Conservation (phyloP, 176 grass and related monocot genomes). For the Hordeum vulgare region MorexV3_pseudomolecules_assembly NC_058521.1:593584392-593584891, state of each 20-base stretch:
- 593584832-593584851: conserved; percentile 36
- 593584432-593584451: conserved; percentile 46
- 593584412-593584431: conserved; percentile 53
- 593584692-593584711: conserved; percentile 50
- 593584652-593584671: conserved; percentile 72
- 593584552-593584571: conserved; percentile 6
- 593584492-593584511: conserved; percentile 79
- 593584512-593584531: conserved; percentile 52
- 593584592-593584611: conserved; percentile 74
- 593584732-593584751: conserved; percentile 76
- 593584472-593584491: conserved; percentile 52
- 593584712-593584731: conserved; percentile 47
- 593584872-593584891: conserved; percentile 53
- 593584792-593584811: conserved; percentile 48
- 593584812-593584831: conserved; percentile 36
- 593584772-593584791: conserved; percentile 56
- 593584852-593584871: conserved; percentile 52
- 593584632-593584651: conserved; percentile 59
- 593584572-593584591: conserved; percentile 26
- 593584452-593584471: conserved; percentile 55
- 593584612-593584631: conserved; percentile 66
- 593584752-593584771: conserved; percentile 61
- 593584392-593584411: conserved; percentile 39
- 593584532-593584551: conserved; percentile 49
- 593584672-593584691: conserved; percentile 44